Percentiles rank a stretch among this genome's conserved stretches.
Evolutionary conservation across 2,329 filamentous ascomycete species (phyloP).

Genomic region (Phyllosticta citriasiana): DNA sequence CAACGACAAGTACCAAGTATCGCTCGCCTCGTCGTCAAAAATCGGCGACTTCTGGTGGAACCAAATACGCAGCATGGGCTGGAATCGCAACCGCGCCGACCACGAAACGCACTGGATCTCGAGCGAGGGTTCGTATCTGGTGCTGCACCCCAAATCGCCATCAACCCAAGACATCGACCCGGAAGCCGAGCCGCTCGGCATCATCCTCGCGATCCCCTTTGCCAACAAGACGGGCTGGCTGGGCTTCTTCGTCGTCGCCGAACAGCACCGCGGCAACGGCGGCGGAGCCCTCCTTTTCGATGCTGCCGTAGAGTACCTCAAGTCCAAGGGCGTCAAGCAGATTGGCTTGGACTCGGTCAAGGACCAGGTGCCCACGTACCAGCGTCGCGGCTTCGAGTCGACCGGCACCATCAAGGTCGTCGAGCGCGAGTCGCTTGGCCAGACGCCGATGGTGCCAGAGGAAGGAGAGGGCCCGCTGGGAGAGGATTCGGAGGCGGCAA

Average conservation of each 20-base stretch:
- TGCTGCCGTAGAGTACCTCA: slow-evolving; percentile 18
- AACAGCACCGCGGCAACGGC: slow-evolving; percentile 20
- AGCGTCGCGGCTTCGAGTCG: slow-evolving; percentile 23
- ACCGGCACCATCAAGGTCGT: slow-evolving; percentile 21
- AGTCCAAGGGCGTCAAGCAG: slow-evolving; percentile 13
- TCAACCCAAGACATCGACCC: not conserved
- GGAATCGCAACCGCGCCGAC: slow-evolving; percentile 27
- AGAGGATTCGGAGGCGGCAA: slow-evolving; percentile 14
- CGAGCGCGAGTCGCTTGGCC: slow-evolving; percentile 9
- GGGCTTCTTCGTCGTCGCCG: slow-evolving; percentile 27
- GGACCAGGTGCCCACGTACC: slow-evolving; percentile 28
- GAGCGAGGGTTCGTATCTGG: slow-evolving; percentile 21
- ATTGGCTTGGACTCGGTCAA: slow-evolving; percentile 29
- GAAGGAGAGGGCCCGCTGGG: slow-evolving; percentile 16
- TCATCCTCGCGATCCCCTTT: slow-evolving; percentile 23
- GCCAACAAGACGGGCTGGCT: slow-evolving; percentile 30
- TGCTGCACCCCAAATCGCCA: slow-evolving; percentile 20
- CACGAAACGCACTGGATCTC: slow-evolving; percentile 22
- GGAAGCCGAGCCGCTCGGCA: slow-evolving; percentile 19
- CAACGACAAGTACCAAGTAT: not conserved
- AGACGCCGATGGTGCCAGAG: not conserved
- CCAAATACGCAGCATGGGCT: not conserved
- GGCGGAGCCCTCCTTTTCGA: slow-evolving; percentile 24
- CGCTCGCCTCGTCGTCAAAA: not conserved
- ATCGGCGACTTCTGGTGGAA: not conserved